phyloP scores from a whole-genome alignment of 805 yeast genomes.

The Cyberlindnera bimundalis region DNA sequence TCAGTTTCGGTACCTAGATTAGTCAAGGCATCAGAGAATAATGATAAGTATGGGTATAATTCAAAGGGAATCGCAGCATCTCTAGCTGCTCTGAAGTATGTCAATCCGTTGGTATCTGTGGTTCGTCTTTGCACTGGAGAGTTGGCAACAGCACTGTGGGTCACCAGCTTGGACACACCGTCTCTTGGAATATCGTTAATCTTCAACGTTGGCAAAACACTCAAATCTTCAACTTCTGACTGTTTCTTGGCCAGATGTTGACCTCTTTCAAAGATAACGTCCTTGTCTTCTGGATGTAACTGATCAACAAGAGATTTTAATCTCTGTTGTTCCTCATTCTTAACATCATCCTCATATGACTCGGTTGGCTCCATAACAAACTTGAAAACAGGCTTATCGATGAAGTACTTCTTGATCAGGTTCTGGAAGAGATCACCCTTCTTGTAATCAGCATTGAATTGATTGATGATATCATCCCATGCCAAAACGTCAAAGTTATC shows the following conservation, averaged over 20 bases:
- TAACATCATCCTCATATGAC: slow-evolving; percentile 47
- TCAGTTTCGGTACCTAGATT: slow-evolving; percentile 78
- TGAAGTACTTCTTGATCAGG: slow-evolving; percentile 50
- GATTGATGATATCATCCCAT: slow-evolving; percentile 55
- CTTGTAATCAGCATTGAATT: slow-evolving; percentile 60
- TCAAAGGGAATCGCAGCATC: slow-evolving; percentile 58
- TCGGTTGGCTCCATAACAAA: slow-evolving; percentile 75
- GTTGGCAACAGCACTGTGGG: slow-evolving; percentile 28
- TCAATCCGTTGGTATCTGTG: slow-evolving; percentile 77
- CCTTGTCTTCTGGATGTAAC: slow-evolving; percentile 54
- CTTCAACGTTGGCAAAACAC: slow-evolving; percentile 75
- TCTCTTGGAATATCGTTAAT: slow-evolving; percentile 66
- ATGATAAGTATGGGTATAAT: slow-evolving; percentile 65
- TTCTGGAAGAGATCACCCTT: slow-evolving; percentile 56
- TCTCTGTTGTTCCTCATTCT: slow-evolving; percentile 53
- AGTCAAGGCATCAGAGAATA: slow-evolving; percentile 77
- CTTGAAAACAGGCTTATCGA: slow-evolving; percentile 56
- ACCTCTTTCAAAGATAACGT: slow-evolving; percentile 59
- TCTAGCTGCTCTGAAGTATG: slow-evolving; percentile 70
- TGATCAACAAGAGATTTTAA: slow-evolving; percentile 40
- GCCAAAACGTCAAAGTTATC: slow-evolving; percentile 70
- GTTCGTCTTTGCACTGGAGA: slow-evolving; percentile 41
- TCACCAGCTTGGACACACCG: slow-evolving; percentile 39
- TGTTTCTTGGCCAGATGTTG: slow-evolving; percentile 58
- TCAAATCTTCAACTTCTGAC: slow-evolving; percentile 64